These are phyloP conservation scores for Calocybe cyanea DNA, from an alignment of 768 basidiomycete species.

Conservation along the genomic window DNA sequence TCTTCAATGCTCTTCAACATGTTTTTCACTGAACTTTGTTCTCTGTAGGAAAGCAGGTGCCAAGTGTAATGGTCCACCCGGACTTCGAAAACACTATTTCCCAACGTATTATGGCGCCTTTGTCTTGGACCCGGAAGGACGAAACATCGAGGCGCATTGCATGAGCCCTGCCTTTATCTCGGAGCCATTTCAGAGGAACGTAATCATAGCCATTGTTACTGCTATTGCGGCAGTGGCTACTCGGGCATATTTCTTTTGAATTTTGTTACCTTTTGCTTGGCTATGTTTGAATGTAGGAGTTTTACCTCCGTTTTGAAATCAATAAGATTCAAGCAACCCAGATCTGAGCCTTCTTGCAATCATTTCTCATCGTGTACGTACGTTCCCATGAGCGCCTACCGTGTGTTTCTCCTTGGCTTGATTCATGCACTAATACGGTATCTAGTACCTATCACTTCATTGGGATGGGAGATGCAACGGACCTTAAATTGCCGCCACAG, in stretches of 20 bases:
- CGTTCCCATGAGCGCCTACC: constrained; percentile 40
- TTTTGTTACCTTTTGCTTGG: not conserved
- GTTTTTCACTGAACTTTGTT: not conserved
- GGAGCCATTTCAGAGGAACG: constrained; percentile 2
- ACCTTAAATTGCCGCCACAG: too few species aligned
- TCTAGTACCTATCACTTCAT: constrained; percentile 42
- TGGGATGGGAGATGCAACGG: too few species aligned
- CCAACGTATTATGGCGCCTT: constrained; percentile 4
- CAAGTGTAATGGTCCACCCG: constrained; percentile 3
- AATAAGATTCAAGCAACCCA: too few species aligned
- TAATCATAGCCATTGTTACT: not conserved
- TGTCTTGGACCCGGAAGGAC: constrained; percentile 5
- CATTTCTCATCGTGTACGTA: not conserved
- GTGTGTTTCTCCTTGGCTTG: constrained; percentile 25
- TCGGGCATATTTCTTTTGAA: not conserved
- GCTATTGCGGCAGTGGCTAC: not conserved
- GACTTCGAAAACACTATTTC: constrained; percentile 6
- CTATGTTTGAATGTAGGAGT: not conserved
- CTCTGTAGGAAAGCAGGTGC: not conserved
- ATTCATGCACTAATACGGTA: constrained; percentile 10
- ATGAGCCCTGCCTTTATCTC: constrained; percentile 3
- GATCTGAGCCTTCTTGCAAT: not conserved
- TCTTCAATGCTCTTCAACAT: not conserved
- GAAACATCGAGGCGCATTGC: constrained; percentile 4
- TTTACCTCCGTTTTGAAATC: too few species aligned